Evolutionary conservation across 768 basidiomycete genomes (phyloP).

Genomic region (Chalciporus pseudorubinellus): DNA sequence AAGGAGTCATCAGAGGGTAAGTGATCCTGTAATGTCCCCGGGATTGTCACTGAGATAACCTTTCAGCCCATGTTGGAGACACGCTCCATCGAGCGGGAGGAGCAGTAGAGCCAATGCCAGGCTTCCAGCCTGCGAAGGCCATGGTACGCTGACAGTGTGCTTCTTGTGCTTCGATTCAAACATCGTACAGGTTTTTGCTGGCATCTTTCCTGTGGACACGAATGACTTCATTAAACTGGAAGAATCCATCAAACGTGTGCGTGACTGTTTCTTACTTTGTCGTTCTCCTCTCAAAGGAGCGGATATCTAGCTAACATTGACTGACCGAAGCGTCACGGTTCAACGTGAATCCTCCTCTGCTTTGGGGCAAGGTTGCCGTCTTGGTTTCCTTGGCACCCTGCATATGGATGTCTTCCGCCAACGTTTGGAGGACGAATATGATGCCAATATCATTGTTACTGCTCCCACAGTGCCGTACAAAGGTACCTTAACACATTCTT

Average conservation of each 20-base stretch:
- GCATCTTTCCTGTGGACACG: slow-evolving; percentile 89
- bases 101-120: slow-evolving; percentile 78
- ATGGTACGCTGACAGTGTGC: slow-evolving; percentile 58
- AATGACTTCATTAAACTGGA: slow-evolving; percentile 92
- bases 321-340: slow-evolving; percentile 85
- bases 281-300: slow-evolving; percentile 7
- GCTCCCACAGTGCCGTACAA: slow-evolving; percentile 95
- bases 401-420: slow-evolving; percentile 98
- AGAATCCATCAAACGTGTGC: slow-evolving; percentile 88
- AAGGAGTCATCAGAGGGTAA: slow-evolving; percentile 92
- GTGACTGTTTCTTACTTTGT: slow-evolving; percentile 18
- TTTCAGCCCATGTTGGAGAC: slow-evolving; percentile 87
- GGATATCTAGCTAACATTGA: slow-evolving; percentile 65
- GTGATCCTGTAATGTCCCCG: background rate
- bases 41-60: slow-evolving; percentile 1
- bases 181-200: slow-evolving; percentile 76
- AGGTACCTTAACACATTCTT: slow-evolving; percentile 38
- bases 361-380: slow-evolving; percentile 89
- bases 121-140: slow-evolving; percentile 88
- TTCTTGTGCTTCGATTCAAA: slow-evolving; percentile 1
- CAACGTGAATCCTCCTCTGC: slow-evolving; percentile 92
- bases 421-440: slow-evolving; percentile 94
- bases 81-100: slow-evolving; percentile 79
- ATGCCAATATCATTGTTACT: slow-evolving; percentile 92
- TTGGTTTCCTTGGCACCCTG: slow-evolving; percentile 93